A percentile compares a stretch with the other conserved stretches of the same genome.
Evolutionary conservation across 2,329 filamentous ascomycete species (phyloP).

Genomic region (Aspergillus japonicus): DNA sequence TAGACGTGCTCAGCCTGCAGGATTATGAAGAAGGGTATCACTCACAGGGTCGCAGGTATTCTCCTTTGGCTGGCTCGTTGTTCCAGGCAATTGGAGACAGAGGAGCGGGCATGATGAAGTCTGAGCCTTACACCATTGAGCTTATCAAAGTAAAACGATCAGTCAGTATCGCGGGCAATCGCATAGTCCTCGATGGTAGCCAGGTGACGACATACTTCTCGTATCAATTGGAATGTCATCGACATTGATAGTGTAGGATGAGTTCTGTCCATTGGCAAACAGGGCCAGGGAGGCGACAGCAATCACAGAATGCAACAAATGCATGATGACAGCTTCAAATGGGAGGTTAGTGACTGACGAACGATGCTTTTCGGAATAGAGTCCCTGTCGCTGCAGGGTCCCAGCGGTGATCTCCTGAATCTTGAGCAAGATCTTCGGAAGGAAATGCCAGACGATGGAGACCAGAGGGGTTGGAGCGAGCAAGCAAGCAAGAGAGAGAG

Average conservation of each 20-base stretch:
- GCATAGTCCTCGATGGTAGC: not conserved
- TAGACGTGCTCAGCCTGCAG: not conserved
- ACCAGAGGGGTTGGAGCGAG: not conserved
- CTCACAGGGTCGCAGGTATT: constrained; percentile 46
- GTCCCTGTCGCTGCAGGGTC: not conserved
- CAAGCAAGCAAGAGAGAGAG: no score
- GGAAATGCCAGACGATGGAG: not conserved
- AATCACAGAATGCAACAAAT: constrained; percentile 31
- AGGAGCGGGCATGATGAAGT: constrained; percentile 45
- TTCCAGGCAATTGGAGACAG: constrained; percentile 42
- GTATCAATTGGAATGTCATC: constrained; percentile 35
- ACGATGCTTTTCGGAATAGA: not conserved
- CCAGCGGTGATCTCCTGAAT: constrained; percentile 5
- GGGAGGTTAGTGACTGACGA: not conserved
- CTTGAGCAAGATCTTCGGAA: not conserved
- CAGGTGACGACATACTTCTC: constrained; percentile 31
- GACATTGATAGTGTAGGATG: constrained; percentile 32
- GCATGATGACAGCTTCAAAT: constrained; percentile 20
- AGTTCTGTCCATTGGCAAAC: constrained; percentile 34
- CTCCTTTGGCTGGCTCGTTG: constrained; percentile 31
- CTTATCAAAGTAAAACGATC: constrained; percentile 24
- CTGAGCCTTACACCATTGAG: constrained; percentile 46
- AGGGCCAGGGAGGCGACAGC: constrained; percentile 31
- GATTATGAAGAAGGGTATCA: not conserved
- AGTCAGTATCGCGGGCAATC: constrained; percentile 1